These are phyloP conservation scores for Trichothecium roseum DNA, from an alignment of 2,329 filamentous ascomycete species.

Conservation along the genomic window DNA sequence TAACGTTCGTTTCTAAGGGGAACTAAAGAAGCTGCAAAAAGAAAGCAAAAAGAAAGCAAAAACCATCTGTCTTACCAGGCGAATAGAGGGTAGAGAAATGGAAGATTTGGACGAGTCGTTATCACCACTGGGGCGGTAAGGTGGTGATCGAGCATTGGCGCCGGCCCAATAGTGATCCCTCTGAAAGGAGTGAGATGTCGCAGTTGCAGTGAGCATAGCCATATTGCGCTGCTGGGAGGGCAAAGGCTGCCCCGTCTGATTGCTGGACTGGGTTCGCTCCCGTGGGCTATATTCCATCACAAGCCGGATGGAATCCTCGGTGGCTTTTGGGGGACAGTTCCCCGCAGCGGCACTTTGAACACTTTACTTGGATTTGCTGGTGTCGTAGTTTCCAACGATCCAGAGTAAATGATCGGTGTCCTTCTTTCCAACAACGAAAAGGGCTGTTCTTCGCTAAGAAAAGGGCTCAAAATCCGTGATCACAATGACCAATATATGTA, in stretches of 20 bases:
- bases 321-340: background rate
- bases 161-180: slow-evolving; percentile 29
- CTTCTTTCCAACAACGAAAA: background rate
- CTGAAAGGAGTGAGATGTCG: slow-evolving; percentile 29
- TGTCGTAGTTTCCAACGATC: background rate
- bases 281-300: slow-evolving; percentile 32
- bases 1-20: no score
- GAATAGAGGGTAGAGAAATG: slow-evolving; percentile 39
- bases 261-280: slow-evolving; percentile 17
- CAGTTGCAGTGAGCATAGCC: slow-evolving; percentile 36
- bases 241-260: slow-evolving; percentile 12
- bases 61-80: slow-evolving; percentile 36
- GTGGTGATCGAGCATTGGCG: slow-evolving; percentile 12
- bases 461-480: no score
- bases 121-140: slow-evolving; percentile 2
- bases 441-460: no score
- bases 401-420: background rate
- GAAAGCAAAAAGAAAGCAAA: no score
- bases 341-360: no score
- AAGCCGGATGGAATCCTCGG: slow-evolving; percentile 7
- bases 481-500: no score
- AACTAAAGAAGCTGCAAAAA: no score
- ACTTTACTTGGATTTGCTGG: no score
- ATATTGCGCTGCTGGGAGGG: slow-evolving; percentile 25
- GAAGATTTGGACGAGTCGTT: slow-evolving; percentile 16